Conservation (phyloP, 2,329 filamentous ascomycete species). For the Microcyclospora pomicola region DNA sequence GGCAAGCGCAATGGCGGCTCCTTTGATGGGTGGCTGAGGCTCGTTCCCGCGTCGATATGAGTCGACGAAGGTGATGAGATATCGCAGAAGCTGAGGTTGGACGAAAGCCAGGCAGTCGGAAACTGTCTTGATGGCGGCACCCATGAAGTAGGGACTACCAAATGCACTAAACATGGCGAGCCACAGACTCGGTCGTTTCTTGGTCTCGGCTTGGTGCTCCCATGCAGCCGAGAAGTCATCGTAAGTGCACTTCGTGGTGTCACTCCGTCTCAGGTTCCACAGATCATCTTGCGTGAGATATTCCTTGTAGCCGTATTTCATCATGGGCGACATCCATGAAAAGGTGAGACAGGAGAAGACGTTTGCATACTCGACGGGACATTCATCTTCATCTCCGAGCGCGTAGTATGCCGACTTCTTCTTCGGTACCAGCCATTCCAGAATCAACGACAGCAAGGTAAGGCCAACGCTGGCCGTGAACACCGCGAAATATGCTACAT, state of each 20-base stretch:
- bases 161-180: constrained; percentile 71
- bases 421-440: constrained; percentile 84
- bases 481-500: constrained; percentile 61
- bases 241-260: constrained; percentile 65
- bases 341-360: constrained; percentile 91
- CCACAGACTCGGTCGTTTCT: constrained; percentile 64
- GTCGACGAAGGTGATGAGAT: constrained; percentile 69
- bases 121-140: constrained; percentile 72
- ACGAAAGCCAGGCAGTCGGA: constrained; percentile 78
- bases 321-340: constrained; percentile 97
- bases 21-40: constrained; percentile 67
- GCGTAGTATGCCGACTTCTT: constrained; percentile 55
- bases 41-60: constrained; percentile 51
- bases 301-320: constrained; percentile 85
- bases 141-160: constrained; percentile 68
- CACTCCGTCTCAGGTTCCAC: constrained; percentile 73
- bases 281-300: constrained; percentile 90
- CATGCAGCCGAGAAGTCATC: constrained; percentile 59
- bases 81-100: constrained; percentile 78
- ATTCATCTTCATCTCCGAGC: constrained; percentile 54
- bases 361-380: constrained; percentile 78
- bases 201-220: constrained; percentile 58
- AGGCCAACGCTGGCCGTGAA: constrained; percentile 62
- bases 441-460: constrained; percentile 53
- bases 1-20: constrained; percentile 71